phyloP scores from a whole-genome alignment of 306 rosid genomes.

The Cucumis melo region DNA sequence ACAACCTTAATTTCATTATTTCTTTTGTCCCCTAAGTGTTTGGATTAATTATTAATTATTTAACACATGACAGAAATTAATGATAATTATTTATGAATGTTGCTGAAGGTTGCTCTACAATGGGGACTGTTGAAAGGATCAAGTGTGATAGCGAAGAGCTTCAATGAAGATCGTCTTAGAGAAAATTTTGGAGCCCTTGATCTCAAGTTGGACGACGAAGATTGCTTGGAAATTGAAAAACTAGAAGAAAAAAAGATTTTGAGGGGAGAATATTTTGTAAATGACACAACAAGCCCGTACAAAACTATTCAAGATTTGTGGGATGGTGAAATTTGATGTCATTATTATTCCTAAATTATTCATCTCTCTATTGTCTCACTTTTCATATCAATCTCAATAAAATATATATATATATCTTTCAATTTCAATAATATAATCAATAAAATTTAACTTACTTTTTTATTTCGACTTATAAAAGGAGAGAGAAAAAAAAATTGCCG shows the following conservation, averaged over 20 bases:
- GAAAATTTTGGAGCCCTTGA: constrained; percentile 49
- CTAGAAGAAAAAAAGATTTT: constrained; percentile 64
- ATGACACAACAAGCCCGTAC: constrained; percentile 75
- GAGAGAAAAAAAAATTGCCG: background rate
- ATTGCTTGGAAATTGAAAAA: constrained; percentile 39
- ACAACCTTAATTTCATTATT: too few relatives aligned
- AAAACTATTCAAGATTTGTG: constrained; percentile 57
- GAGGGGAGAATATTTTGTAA: constrained; percentile 80
- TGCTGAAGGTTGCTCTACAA: constrained; percentile 55
- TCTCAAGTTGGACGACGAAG: constrained; percentile 48
- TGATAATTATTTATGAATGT: background rate
- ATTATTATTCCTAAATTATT: background rate
- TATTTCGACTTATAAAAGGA: too few relatives aligned
- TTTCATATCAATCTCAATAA: background rate
- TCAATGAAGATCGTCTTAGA: constrained; percentile 45
- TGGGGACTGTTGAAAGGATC: constrained; percentile 78
- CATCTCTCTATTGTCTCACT: background rate
- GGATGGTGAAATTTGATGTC: constrained; percentile 59
- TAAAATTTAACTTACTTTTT: too few relatives aligned
- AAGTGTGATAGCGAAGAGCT: constrained; percentile 86
- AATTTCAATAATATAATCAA: too few relatives aligned
- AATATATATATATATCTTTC: too few relatives aligned
- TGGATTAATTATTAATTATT: background rate
- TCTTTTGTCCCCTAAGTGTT: background rate
- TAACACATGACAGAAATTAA: too few relatives aligned